Base-by-base conservation (phyloP, 1,284 basidiomycete species). In the Ganoderma lingzhi region DNA sequence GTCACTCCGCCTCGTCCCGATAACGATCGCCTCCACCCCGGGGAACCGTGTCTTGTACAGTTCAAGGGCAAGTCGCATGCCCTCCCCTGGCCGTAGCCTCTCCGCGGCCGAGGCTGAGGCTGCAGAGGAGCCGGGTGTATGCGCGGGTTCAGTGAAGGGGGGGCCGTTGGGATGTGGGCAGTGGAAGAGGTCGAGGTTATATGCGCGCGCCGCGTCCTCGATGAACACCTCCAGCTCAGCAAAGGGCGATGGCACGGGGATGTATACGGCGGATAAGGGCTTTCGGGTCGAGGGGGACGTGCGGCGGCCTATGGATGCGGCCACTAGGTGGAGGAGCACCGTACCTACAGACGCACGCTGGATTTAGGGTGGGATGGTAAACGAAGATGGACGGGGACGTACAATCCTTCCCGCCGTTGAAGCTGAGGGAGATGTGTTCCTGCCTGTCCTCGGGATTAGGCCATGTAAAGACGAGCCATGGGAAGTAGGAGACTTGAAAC, bases 341-440 rank as follows among this genome's bases (percentile, higher is more conserved):
- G 97, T 99, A 79, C 96, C 96, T 97, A 77, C 51, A 51, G 3
- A 14, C 19, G 17, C 44, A 56, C n/a, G 17, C 14, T 12, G 45
- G 14, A 19, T 15, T 42, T 15, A 48, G 56, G 17, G 19, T 2
- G 23, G 61, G 32, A 30, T 30, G n/a, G 8, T 2, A 28, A 5
- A 39, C 19, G 48, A 48, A 19, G 58, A 28, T 64, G 28, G 56
- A 23, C n/a, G 39, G 68, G n/a, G 0, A 84, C 94, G 76, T 75
- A 96, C 96, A 99, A 78, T 99, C 97, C 80, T 99, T 99, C 58
- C 97, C 97, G 15, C 97, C 97, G 75, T 99, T 99, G 84, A 98
- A 99, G 80, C 96, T 98, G 64, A 99, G 85, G 6, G 94, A 93
- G 17, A 96, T 82, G 64, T 85, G 84, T 53, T 91, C 86, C 77